phyloP scores from a whole-genome alignment of 1,284 basidiomycete genomes.

The Exobasidium rhododendri region DNA sequence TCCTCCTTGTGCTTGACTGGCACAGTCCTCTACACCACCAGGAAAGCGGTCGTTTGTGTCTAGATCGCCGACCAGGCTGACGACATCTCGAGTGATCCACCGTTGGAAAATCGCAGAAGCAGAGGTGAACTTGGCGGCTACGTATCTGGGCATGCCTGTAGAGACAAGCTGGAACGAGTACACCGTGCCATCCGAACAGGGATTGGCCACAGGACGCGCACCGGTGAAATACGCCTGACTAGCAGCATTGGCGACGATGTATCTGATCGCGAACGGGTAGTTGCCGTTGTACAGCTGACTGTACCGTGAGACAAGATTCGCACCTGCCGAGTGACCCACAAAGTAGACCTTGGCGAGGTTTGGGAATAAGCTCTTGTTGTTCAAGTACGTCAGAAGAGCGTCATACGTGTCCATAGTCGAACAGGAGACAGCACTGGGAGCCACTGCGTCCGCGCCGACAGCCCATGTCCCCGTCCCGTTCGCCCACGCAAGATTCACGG shows the following conservation, averaged over 20 bases:
- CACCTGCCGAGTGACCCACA: conserved; percentile 32
- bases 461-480: not conserved
- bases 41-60: not conserved
- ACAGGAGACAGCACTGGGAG: conserved; percentile 12
- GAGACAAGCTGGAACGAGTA: not conserved
- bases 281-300: conserved; percentile 21
- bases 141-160: not conserved
- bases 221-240: conserved; percentile 36
- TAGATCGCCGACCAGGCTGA: not conserved
- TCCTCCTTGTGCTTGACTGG: conserved; percentile 1
- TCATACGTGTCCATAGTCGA: conserved; percentile 37
- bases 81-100: not conserved
- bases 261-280: conserved; percentile 14
- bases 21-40: not conserved
- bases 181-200: not conserved
- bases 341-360: conserved; percentile 23
- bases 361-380: conserved; percentile 23
- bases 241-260: conserved; percentile 32
- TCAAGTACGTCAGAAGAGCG: conserved; percentile 20
- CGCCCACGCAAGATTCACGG: not conserved
- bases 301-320: conserved; percentile 30
- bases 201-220: conserved; percentile 18
- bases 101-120: not conserved
- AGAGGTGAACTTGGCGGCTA: not conserved
- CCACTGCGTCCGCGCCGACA: not conserved